Base-by-base conservation (phyloP, 306 rosid genomes). In the Cercis canadensis region DNA sequence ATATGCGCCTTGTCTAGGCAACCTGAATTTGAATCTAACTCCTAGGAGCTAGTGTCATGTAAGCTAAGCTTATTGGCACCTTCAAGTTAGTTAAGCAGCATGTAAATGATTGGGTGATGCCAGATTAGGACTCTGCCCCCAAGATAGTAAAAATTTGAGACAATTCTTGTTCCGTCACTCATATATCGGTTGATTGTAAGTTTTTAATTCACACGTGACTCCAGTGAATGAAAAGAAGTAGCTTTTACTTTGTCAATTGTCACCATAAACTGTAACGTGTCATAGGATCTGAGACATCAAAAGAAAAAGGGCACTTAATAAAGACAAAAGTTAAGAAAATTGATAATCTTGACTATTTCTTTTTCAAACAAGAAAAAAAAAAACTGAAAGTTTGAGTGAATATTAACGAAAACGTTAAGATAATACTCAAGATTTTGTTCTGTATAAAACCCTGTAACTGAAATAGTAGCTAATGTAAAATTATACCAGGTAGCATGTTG, bases 161-260 rank as follows among this genome's bases (percentile, higher is more conserved):
- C n/a, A n/a, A n/a, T n/a, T n/a, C n/a, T n/a, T n/a, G n/a, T n/a
- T n/a, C n/a, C n/a, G n/a, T n/a, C n/a, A n/a, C n/a, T n/a, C 63
- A 32, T 56, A 55, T 62, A 56, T 66, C n/a, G n/a, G 53, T 39
- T 33, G 18, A 29, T 55, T 67, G 66, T 87, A 93, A 70, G 89
- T 72, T 78, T 81, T 93, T 40, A 93, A 77, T 78, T 93, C 98
- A 44, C 85, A 96, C 2, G 85, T 77, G 67, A 93, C 98, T 64
- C 98, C 98, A 72, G 92, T 83, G 79, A 93, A 93, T 43, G 87
- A 91, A 81, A 85, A 84, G 81, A 93, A 93, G 49, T 86, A 69
- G 80, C 58, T 87, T 79, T 83, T 81, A 64, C 75, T 40, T 73
- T 82, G 78, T 65, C 96, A 96, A 74, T 85, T 88, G 76, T 87